These are phyloP conservation scores for Coemansia sp. DNA, from an alignment of 192 early-diverging fungal genomes.

Conservation along the genomic window DNA sequence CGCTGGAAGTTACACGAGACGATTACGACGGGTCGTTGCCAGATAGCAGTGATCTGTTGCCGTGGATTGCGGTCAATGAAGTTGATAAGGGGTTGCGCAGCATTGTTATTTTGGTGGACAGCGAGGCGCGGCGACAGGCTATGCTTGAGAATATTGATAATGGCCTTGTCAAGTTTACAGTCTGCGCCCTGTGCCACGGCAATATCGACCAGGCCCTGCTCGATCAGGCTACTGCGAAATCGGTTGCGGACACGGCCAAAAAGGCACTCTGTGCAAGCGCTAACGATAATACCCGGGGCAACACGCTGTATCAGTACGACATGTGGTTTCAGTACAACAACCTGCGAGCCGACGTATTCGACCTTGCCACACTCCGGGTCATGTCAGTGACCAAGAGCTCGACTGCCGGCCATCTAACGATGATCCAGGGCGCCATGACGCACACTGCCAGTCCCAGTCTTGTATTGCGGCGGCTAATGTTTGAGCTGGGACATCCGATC, in stretches of 20 bases:
- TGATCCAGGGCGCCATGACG: constrained; percentile 16
- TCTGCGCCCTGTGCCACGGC: constrained; percentile 43
- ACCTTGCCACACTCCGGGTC: constrained; percentile 4
- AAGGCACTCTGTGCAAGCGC: too few relatives aligned
- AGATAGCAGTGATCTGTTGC: constrained; percentile 2
- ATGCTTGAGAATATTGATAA: background rate
- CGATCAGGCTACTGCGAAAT: constrained; percentile 21
- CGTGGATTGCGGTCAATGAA: constrained; percentile 49
- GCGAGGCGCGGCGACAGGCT: constrained; percentile 1
- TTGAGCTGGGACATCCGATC: constrained; percentile 47
- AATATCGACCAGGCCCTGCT: constrained; percentile 28
- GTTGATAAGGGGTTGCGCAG: constrained; percentile 59
- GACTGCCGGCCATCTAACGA: constrained; percentile 22
- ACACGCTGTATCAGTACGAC: background rate
- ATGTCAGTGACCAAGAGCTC: constrained; percentile 12
- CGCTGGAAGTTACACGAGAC: background rate
- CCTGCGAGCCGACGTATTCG: constrained; percentile 33
- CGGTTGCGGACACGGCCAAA: constrained; percentile 9
- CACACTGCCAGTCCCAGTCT: constrained; percentile 31
- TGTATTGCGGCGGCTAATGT: constrained; percentile 54
- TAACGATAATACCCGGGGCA: background rate
- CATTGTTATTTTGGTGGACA: constrained; percentile 40
- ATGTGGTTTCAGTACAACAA: constrained; percentile 26
- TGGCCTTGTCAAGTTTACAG: constrained; percentile 14
- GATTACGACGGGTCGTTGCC: background rate